A percentile compares a stretch with the other conserved stretches of the same genome.
Evolutionary conservation across 2,329 filamentous ascomycete genomes (phyloP).

Genomic region (Paracorniculantispora psalliotae): DNA sequence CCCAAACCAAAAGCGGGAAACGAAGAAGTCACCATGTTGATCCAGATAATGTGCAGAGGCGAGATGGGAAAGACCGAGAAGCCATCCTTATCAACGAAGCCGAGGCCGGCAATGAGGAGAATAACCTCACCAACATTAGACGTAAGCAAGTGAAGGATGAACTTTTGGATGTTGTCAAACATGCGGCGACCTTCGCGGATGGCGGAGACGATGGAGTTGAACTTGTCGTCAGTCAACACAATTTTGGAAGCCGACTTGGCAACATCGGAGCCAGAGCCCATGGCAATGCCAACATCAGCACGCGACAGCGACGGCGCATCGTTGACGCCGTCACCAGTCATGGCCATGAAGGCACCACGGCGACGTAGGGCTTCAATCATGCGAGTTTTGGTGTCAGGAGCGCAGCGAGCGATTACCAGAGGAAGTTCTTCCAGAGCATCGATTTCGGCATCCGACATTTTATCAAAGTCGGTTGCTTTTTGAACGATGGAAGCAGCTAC

Average conservation of each 20-base stretch:
- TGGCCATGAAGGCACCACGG: slow-evolving; percentile 70
- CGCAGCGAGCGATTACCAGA: slow-evolving; percentile 77
- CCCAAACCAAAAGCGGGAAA: slow-evolving; percentile 86
- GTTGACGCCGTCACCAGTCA: slow-evolving; percentile 88
- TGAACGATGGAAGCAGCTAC: slow-evolving; percentile 67
- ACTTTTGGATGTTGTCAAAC: slow-evolving; percentile 88
- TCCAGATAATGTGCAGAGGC: slow-evolving; percentile 85
- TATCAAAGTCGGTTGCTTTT: slow-evolving; percentile 75
- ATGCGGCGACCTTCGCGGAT: slow-evolving; percentile 79
- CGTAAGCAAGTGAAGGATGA: slow-evolving; percentile 72
- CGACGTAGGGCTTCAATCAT: slow-evolving; percentile 88
- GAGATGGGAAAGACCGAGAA: slow-evolving; percentile 82
- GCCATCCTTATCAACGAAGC: slow-evolving; percentile 66
- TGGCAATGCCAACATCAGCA: slow-evolving; percentile 82
- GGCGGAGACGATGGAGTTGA: slow-evolving; percentile 77
- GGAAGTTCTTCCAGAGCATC: slow-evolving; percentile 71
- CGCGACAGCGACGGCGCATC: slow-evolving; percentile 76
- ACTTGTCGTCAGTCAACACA: slow-evolving; percentile 83
- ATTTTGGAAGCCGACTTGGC: slow-evolving; percentile 79
- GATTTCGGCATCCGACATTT: slow-evolving; percentile 68
- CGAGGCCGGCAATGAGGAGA: slow-evolving; percentile 73
- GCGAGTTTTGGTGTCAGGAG: slow-evolving; percentile 79
- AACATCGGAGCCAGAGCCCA: slow-evolving; percentile 84
- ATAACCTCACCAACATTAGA: slow-evolving; percentile 83
- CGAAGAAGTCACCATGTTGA: slow-evolving; percentile 88